Evolutionary conservation across 1,284 basidiomycete species (phyloP), one percentile per base, ranked within the genome.

Genomic region (Pholiota adiposa): DNA sequence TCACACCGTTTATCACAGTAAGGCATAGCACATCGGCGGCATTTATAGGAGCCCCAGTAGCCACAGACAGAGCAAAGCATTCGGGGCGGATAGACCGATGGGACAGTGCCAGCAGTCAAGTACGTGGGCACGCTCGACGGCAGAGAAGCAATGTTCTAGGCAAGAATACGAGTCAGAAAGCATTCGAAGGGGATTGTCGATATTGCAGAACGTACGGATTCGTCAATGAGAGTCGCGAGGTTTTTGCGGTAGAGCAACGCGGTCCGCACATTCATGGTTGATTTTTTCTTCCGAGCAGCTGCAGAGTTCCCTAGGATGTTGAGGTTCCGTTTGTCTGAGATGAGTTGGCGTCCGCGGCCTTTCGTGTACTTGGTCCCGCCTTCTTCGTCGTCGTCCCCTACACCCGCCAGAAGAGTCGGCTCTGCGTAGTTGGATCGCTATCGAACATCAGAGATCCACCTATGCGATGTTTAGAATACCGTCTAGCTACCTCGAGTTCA

Each of bases 341-440:
- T 86, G 16, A 84, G 85, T 67, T 89, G 84, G 46, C 90, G 78
- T 46, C 88, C 88, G 19, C 87, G 84, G 50, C 87, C 86, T 71
- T 89, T 90, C 7, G 83, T 70, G 63, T 73, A 74, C 66, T 77
- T 79, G 25, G 70, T 72, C 11, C 70, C 71, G 56, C 73, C 76
- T 52, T 72, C 76, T 34, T 79, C 79, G 1, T 78, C 82, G 18
- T 82, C 82, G 44, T 83, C 81, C 40, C 78, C 79, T 48, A 76
- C 79, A 43, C 76, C 71, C 44, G 75, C 73, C 41, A 78, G 69
- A 59, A 81, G 68, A 14, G 79, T 79, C 3, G 84, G 79, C 66
- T 92, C 90, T 40, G 87, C 79, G 71, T 93, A 92, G 71, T 94
- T 94, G 27, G 92, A 90, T 61, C 85, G 83, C 91, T 92, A 62